Conservation (phyloP, 2,329 filamentous ascomycete species). For the Epichloe baconii region DNA sequence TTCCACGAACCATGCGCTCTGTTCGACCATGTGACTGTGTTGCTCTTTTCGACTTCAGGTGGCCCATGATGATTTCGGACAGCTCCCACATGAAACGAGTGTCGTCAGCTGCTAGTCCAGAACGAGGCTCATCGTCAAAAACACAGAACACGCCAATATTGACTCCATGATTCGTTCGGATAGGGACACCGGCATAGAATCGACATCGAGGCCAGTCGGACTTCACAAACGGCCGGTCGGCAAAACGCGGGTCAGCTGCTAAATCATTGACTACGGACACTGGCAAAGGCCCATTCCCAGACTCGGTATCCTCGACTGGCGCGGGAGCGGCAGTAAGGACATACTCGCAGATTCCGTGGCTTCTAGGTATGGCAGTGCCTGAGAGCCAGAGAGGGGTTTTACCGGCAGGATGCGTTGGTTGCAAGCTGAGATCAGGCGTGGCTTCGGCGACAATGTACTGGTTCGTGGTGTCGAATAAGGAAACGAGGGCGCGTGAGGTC, state of each 20-base stretch:
- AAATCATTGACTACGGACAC: not conserved
- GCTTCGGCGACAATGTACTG: conserved; percentile 36
- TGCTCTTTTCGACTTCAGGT: conserved; percentile 16
- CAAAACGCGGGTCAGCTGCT: conserved; percentile 15
- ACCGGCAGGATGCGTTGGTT: not conserved
- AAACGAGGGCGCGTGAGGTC: conserved; percentile 29
- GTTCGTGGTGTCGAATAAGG: conserved; percentile 30
- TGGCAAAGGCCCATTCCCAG: not conserved
- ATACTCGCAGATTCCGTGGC: conserved; percentile 7
- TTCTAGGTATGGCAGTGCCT: conserved; percentile 12
- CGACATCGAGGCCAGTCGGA: conserved; percentile 8
- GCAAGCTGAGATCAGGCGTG: conserved; percentile 13
- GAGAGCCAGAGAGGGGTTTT: conserved; percentile 9
- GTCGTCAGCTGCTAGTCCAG: conserved; percentile 11
- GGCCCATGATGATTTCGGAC: conserved; percentile 17
- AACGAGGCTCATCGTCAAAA: conserved; percentile 3
- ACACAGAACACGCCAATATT: conserved; percentile 23
- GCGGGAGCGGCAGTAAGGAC: not conserved
- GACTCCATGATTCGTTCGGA: conserved; percentile 18
- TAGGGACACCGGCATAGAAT: conserved; percentile 23
- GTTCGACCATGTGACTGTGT: conserved; percentile 13
- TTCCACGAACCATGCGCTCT: conserved; percentile 20
- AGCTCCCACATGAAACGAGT: conserved; percentile 10
- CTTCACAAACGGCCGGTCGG: conserved; percentile 8
- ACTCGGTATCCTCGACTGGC: not conserved